These are phyloP conservation scores for Rosellinia necatrix DNA, from an alignment of 2,329 filamentous ascomycete genomes.

Conservation along the genomic window DNA sequence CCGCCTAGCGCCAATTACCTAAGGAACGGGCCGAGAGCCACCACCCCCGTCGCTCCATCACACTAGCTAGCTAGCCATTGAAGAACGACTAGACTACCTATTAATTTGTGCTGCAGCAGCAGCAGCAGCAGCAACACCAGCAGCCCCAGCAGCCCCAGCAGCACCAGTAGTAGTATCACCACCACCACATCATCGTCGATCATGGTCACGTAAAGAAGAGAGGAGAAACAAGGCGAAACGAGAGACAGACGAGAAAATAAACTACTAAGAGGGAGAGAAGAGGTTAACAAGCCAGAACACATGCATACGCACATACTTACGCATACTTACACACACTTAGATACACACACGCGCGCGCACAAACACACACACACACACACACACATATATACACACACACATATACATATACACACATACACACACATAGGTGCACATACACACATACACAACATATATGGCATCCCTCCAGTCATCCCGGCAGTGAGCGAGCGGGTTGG, in stretches of 20 bases:
- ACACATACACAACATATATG: background rate
- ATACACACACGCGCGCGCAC: no score
- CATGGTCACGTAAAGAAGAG: background rate
- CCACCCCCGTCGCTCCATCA: background rate
- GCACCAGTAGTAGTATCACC: background rate
- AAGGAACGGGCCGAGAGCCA: conserved; percentile 23
- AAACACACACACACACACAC: no score
- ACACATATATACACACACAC: no score
- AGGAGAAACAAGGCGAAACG: background rate
- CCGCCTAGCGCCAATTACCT: conserved; percentile 3
- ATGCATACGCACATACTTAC: no score
- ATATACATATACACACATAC: no score
- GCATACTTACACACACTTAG: no score
- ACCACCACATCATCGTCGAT: background rate
- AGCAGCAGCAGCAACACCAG: background rate
- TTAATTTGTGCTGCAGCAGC: background rate
- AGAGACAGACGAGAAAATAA: background rate
- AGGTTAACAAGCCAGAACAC: no score
- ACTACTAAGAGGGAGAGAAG: background rate
- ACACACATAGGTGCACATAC: no score
- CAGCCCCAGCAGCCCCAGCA: background rate
- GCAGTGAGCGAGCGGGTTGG: conserved; percentile 14
- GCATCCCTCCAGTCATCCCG: background rate
- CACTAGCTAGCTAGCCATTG: background rate
- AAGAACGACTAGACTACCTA: background rate